phyloP scores from a whole-genome alignment of 2,329 filamentous ascomycete genomes.

The Microthyrium microscopicum region DNA sequence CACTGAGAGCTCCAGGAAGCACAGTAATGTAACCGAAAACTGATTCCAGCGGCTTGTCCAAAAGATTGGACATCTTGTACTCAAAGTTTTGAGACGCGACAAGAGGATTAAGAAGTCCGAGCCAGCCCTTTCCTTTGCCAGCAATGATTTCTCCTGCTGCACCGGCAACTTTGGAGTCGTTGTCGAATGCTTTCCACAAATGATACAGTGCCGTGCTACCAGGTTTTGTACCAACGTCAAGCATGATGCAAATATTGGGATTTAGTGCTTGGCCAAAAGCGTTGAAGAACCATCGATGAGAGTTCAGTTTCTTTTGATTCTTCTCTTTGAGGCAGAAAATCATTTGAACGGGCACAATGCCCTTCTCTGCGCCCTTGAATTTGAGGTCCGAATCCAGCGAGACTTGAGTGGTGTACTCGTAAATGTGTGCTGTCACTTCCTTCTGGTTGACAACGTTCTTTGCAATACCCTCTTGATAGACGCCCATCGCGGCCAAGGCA shows the following conservation, averaged over 20 bases:
- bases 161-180: conserved; percentile 90
- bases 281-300: conserved; percentile 98
- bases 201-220: conserved; percentile 87
- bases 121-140: conserved; percentile 74
- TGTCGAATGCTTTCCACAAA: conserved; percentile 97
- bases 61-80: conserved; percentile 99
- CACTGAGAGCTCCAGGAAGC: conserved; percentile 81
- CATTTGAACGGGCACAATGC: conserved; percentile 94
- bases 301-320: conserved; percentile 95
- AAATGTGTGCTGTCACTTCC: conserved; percentile 90
- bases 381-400: conserved; percentile 90
- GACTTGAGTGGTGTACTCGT: conserved; percentile 97
- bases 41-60: conserved; percentile 92
- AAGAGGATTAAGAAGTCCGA: conserved; percentile 77
- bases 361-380: conserved; percentile 98
- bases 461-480: conserved; percentile 95
- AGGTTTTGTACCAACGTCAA: conserved; percentile 90
- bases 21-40: conserved; percentile 98
- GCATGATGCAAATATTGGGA: conserved; percentile 89
- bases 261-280: conserved; percentile 85
- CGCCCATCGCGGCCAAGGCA: conserved; percentile 86
- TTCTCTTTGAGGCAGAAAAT: conserved; percentile 98
- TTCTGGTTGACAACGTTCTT: conserved; percentile 97
- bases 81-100: conserved; percentile 98
- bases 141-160: conserved; percentile 97